A percentile compares a stretch with the other conserved stretches of the same genome.
Evolutionary conservation across 768 basidiomycete species (phyloP).

Genomic region (Lentinus tigrinus): DNA sequence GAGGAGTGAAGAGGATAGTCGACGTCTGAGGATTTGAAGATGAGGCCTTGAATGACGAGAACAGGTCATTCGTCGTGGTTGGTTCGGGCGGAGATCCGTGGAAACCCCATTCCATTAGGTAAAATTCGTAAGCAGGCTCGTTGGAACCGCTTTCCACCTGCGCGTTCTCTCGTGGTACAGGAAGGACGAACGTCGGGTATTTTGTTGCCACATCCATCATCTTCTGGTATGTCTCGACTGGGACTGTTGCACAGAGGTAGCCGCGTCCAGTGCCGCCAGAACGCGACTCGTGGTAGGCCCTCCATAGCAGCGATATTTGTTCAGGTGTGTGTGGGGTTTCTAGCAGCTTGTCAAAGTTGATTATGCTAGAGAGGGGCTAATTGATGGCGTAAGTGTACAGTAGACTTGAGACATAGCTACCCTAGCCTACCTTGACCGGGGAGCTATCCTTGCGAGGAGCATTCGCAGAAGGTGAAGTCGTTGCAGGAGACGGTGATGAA

Average conservation of each 20-base stretch:
- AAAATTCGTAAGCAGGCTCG: constrained; percentile 67
- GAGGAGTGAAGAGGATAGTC: constrained; percentile 87
- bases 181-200: constrained; percentile 81
- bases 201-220: constrained; percentile 63
- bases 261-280: constrained; percentile 80
- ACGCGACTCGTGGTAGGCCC: constrained; percentile 80
- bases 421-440: constrained; percentile 55
- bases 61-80: constrained; percentile 42
- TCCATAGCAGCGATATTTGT: constrained; percentile 85
- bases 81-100: constrained; percentile 69
- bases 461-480: not conserved
- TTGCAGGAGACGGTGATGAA: constrained; percentile 12
- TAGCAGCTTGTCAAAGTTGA: constrained; percentile 73
- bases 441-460: constrained; percentile 59
- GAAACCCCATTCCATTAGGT: constrained; percentile 88
- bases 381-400: constrained; percentile 1
- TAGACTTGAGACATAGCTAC: not conserved
- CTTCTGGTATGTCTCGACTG: constrained; percentile 65
- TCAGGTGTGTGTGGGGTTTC: constrained; percentile 65
- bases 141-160: constrained; percentile 29
- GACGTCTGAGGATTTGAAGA: constrained; percentile 56
- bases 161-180: constrained; percentile 57
- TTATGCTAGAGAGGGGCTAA: constrained; percentile 78
- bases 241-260: constrained; percentile 81
- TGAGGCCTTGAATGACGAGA: constrained; percentile 35